Conservation (phyloP, 805 yeast species). For the Cyberlindnera maclurae region DNA sequence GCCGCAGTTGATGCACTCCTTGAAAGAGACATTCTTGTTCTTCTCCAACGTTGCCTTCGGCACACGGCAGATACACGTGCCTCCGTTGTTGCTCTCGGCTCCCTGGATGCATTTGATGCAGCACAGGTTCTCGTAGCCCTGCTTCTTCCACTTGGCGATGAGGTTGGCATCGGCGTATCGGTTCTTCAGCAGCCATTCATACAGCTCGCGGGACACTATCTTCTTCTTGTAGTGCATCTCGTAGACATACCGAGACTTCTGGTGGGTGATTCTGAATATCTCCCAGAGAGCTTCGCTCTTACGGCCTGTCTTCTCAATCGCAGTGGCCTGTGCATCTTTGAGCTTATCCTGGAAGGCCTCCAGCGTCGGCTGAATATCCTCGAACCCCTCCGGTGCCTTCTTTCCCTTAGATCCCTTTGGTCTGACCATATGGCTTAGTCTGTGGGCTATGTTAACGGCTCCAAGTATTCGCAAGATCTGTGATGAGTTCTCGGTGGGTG, state of each 20-base stretch:
- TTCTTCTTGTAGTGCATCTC: slow-evolving; percentile 66
- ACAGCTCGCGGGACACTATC: slow-evolving; percentile 58
- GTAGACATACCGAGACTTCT: slow-evolving; percentile 68
- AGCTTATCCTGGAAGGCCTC: slow-evolving; percentile 50
- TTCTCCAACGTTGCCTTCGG: slow-evolving; percentile 49
- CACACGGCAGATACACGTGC: slow-evolving; percentile 80
- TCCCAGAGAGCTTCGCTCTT: slow-evolving; percentile 62
- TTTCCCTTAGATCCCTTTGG: slow-evolving; percentile 34
- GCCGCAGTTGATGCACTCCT: slow-evolving; percentile 75
- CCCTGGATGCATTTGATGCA: slow-evolving; percentile 72
- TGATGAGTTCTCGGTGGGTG: too few relatives aligned
- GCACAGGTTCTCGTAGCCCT: slow-evolving; percentile 82
- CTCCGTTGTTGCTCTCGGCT: slow-evolving; percentile 53
- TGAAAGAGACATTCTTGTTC: slow-evolving; percentile 28
- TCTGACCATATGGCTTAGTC: slow-evolving; percentile 37
- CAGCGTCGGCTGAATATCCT: slow-evolving; percentile 59
- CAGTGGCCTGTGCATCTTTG: slow-evolving; percentile 41
- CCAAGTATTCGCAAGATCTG: too few relatives aligned
- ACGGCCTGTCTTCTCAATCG: slow-evolving; percentile 33
- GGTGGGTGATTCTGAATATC: slow-evolving; percentile 63
- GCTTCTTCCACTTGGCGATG: slow-evolving; percentile 80
- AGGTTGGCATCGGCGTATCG: slow-evolving; percentile 59
- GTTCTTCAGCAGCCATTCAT: slow-evolving; percentile 65
- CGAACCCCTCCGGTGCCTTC: slow-evolving; percentile 69
- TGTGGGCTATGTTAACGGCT: background rate